phyloP scores from a whole-genome alignment of 768 basidiomycete genomes.

The Collybia mongolica region DNA sequence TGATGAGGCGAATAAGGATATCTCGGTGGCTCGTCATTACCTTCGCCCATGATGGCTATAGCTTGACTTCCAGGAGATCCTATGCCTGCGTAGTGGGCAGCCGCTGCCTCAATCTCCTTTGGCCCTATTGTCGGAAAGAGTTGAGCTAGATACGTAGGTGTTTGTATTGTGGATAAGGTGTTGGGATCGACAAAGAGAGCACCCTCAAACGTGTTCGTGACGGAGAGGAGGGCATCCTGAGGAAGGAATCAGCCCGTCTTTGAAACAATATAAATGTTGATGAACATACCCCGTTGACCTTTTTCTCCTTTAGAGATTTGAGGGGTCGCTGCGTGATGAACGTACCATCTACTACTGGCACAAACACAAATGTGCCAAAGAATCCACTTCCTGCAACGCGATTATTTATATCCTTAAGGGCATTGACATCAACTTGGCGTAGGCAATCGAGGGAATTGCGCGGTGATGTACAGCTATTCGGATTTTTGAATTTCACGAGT shows the following conservation, averaged over 20 bases:
- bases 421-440: slow-evolving; percentile 26
- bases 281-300: slow-evolving; percentile 41
- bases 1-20: not conserved
- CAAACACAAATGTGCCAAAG: slow-evolving; percentile 36
- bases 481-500: not conserved
- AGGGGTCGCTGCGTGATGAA: slow-evolving; percentile 44
- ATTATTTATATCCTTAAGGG: slow-evolving; percentile 31
- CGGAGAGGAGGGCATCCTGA: slow-evolving; percentile 29
- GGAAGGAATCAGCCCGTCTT: no score
- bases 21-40: slow-evolving; percentile 18
- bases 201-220: slow-evolving; percentile 42
- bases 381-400: slow-evolving; percentile 29
- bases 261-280: not conserved
- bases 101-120: slow-evolving; percentile 20
- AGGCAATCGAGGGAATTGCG: slow-evolving; percentile 39
- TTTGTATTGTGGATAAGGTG: slow-evolving; percentile 22
- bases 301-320: slow-evolving; percentile 30
- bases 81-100: slow-evolving; percentile 25
- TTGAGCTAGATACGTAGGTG: slow-evolving; percentile 28
- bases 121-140: slow-evolving; percentile 37
- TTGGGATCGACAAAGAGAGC: slow-evolving; percentile 31
- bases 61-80: slow-evolving; percentile 32
- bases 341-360: slow-evolving; percentile 46
- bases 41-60: slow-evolving; percentile 35
- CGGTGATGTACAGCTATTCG: slow-evolving; percentile 31